Percentiles rank a stretch among this genome's conserved stretches.
phyloP scores from a whole-genome alignment of 108 stramenopile species.

The Cylindrotheca closterium region DNA sequence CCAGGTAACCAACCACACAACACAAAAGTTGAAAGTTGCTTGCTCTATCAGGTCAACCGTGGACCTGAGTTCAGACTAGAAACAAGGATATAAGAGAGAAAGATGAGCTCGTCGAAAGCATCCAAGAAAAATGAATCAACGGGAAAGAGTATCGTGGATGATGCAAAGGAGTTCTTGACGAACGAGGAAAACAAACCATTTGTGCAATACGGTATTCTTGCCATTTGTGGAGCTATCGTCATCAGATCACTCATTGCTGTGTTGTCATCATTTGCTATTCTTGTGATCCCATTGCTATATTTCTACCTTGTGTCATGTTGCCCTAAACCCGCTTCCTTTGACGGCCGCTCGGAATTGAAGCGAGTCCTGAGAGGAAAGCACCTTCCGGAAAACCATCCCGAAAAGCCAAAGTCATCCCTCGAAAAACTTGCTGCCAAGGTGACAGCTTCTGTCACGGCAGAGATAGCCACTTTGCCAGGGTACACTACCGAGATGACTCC shows the following conservation, averaged over 20 bases:
- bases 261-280: slow-evolving; percentile 19
- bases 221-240: slow-evolving; percentile 5
- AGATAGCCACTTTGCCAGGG: slow-evolving; percentile 56
- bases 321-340: slow-evolving; percentile 57
- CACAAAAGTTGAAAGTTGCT: too few relatives aligned
- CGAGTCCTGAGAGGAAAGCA: slow-evolving; percentile 73
- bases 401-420: slow-evolving; percentile 62
- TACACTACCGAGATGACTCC: slow-evolving; percentile 43
- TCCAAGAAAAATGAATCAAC: too few relatives aligned
- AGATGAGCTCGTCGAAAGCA: too few relatives aligned
- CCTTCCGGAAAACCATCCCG: slow-evolving; percentile 60
- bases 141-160: too few relatives aligned
- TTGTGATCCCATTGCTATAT: slow-evolving; percentile 54
- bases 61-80: too few relatives aligned
- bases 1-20: too few relatives aligned
- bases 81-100: too few relatives aligned
- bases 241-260: neutral
- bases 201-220: neutral
- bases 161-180: neutral
- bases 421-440: slow-evolving; percentile 44
- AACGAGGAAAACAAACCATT: neutral
- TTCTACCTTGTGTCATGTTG: slow-evolving; percentile 51
- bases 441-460: slow-evolving; percentile 62
- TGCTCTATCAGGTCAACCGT: too few relatives aligned
- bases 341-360: slow-evolving; percentile 73